Percentiles rank a stretch among this genome's conserved stretches.
Evolutionary conservation across 805 yeast genomes (phyloP).

Genomic region (Metschnikowia baotianmanensis): DNA sequence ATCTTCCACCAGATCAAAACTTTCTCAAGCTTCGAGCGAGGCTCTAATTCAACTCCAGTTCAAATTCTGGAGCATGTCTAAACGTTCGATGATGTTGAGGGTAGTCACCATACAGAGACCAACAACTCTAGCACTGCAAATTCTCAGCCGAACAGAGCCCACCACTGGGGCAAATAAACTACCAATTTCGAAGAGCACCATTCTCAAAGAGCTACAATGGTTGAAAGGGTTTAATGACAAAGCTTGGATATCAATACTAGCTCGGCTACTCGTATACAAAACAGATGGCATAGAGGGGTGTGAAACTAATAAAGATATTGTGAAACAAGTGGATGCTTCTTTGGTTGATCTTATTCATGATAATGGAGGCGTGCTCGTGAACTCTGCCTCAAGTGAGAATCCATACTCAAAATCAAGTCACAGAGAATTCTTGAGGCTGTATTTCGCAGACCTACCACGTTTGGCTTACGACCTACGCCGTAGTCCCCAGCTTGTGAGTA

Average conservation of each 20-base stretch:
- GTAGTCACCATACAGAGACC: slow-evolving; percentile 30
- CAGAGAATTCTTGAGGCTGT: slow-evolving; percentile 25
- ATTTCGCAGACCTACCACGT: slow-evolving; percentile 29
- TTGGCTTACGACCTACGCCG: slow-evolving; percentile 34
- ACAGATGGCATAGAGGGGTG: slow-evolving; percentile 36
- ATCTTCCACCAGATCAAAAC: slow-evolving; percentile 20
- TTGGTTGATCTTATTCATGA: slow-evolving; percentile 26
- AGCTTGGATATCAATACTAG: slow-evolving; percentile 29
- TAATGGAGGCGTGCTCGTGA: slow-evolving; percentile 26
- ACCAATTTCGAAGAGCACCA: slow-evolving; percentile 20
- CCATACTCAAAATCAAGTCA: slow-evolving; percentile 22
- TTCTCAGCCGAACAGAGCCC: slow-evolving; percentile 17
- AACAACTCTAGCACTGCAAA: slow-evolving; percentile 26
- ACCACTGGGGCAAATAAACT: slow-evolving; percentile 16
- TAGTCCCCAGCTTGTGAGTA: slow-evolving; percentile 34
- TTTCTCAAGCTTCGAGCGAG: slow-evolving; percentile 20
- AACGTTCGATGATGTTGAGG: slow-evolving; percentile 24
- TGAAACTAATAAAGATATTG: slow-evolving; percentile 29
- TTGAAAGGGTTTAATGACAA: slow-evolving; percentile 33
- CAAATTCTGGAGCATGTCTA: slow-evolving; percentile 26
- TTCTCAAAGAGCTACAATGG: slow-evolving; percentile 27
- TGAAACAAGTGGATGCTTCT: slow-evolving; percentile 26
- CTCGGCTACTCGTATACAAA: slow-evolving; percentile 33
- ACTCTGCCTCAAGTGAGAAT: slow-evolving; percentile 14
- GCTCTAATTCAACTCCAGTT: slow-evolving; percentile 33